These are phyloP conservation scores for Polyporus tsugae DNA, from an alignment of 1,284 basidiomycete species.

Conservation along the genomic window DNA sequence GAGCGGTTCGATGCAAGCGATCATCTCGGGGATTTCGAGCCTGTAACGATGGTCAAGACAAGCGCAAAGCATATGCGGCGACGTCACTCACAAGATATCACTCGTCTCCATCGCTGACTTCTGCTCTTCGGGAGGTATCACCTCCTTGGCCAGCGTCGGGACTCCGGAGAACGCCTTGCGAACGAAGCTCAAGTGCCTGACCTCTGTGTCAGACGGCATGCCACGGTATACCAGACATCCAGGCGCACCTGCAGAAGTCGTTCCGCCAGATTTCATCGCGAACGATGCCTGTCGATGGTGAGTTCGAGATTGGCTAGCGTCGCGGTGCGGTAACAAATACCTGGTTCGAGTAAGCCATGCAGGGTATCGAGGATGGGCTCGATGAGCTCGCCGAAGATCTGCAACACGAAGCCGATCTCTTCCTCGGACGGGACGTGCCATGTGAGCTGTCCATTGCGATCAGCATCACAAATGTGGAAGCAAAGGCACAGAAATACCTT, in stretches of 20 bases:
- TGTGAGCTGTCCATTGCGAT: slow-evolving; percentile 57
- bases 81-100: slow-evolving; percentile 64
- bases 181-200: slow-evolving; percentile 69
- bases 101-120: slow-evolving; percentile 52
- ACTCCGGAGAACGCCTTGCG: slow-evolving; percentile 74
- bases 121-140: slow-evolving; percentile 53
- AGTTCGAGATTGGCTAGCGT: slow-evolving; percentile 7
- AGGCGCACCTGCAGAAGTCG: slow-evolving; percentile 82
- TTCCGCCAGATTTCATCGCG: slow-evolving; percentile 83
- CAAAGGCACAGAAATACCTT: slow-evolving; percentile 48
- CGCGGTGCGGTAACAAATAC: slow-evolving; percentile 43
- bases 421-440: slow-evolving; percentile 79
- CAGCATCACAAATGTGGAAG: neutral
- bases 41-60: slow-evolving; percentile 42
- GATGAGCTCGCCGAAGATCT: slow-evolving; percentile 78
- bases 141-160: slow-evolving; percentile 67
- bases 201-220: slow-evolving; percentile 25
- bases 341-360: slow-evolving; percentile 64
- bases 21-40: slow-evolving; percentile 77
- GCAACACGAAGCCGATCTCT: slow-evolving; percentile 83
- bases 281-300: slow-evolving; percentile 42
- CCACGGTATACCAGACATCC: neutral
- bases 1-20: slow-evolving; percentile 63
- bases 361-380: slow-evolving; percentile 71
- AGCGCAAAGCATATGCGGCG: neutral